phyloP scores from a whole-genome alignment of 306 rosid genomes.

The Rosa rugosa region DNA sequence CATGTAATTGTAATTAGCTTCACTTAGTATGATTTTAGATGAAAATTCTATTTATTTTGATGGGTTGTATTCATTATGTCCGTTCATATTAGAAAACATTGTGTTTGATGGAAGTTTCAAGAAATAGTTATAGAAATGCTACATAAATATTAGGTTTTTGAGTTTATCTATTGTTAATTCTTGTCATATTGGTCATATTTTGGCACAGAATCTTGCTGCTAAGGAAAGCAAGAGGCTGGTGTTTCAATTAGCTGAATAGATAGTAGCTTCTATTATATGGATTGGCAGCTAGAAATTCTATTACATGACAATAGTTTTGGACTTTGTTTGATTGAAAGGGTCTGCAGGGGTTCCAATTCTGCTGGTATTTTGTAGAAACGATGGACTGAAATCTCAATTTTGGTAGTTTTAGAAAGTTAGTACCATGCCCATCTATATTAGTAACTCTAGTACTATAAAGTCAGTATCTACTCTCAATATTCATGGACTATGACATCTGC shows the following conservation, averaged over 20 bases:
- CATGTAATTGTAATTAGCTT: not conserved
- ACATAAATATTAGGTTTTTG: not conserved
- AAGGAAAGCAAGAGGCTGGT: conserved; percentile 82
- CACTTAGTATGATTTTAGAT: not conserved
- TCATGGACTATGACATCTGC: too few relatives aligned
- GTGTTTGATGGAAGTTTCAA: not conserved
- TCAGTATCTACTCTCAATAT: too few relatives aligned
- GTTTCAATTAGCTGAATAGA: conserved; percentile 66
- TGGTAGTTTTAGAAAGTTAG: not conserved
- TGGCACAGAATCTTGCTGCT: conserved; percentile 48
- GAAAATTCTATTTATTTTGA: not conserved
- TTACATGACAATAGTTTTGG: not conserved
- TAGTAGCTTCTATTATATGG: not conserved
- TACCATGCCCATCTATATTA: not conserved
- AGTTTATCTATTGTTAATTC: not conserved
- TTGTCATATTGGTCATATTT: conserved; percentile 31
- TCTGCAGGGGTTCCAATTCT: not conserved
- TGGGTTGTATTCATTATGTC: not conserved
- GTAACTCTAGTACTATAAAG: not conserved
- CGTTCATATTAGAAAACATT: not conserved
- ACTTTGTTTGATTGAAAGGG: not conserved
- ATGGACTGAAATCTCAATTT: not conserved
- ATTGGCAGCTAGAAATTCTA: not conserved
- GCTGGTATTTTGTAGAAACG: not conserved
- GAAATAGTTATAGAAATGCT: not conserved